These are phyloP conservation scores for Termitomyces sp. DNA, from an alignment of 768 basidiomycete species.

Conservation along the genomic window DNA sequence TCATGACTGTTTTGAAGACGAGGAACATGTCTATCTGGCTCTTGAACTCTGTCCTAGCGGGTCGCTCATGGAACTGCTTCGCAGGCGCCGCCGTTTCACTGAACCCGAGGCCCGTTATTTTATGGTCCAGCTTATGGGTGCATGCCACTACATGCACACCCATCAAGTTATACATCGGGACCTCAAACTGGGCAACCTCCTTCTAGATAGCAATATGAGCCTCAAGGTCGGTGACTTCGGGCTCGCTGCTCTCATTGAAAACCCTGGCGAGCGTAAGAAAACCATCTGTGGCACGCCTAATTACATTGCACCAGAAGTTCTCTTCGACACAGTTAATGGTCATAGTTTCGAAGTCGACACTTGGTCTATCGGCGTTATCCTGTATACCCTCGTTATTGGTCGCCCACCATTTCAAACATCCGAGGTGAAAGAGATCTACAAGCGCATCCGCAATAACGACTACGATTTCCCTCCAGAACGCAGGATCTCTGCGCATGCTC, in stretches of 20 bases:
- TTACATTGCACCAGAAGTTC: constrained; percentile 96
- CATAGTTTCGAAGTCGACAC: constrained; percentile 99
- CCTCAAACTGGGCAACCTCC: constrained; percentile 93
- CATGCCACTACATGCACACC: constrained; percentile 95
- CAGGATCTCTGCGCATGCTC: constrained; percentile 61
- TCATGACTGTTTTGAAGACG: constrained; percentile 92
- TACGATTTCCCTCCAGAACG: constrained; percentile 88
- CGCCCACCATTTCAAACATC: constrained; percentile 99
- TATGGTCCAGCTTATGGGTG: constrained; percentile 91
- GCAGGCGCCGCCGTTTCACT: constrained; percentile 78
- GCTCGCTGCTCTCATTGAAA: constrained; percentile 93
- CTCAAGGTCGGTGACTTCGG: constrained; percentile 98
- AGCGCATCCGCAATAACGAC: constrained; percentile 89
- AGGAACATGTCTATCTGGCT: constrained; percentile 95
- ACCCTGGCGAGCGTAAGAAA: constrained; percentile 95
- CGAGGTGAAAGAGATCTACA: constrained; percentile 95
- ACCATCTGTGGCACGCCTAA: constrained; percentile 99
- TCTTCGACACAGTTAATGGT: constrained; percentile 93
- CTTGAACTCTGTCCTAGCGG: constrained; percentile 91
- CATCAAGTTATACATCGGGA: constrained; percentile 98
- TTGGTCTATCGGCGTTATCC: constrained; percentile 95
- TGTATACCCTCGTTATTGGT: constrained; percentile 92
- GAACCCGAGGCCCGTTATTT: constrained; percentile 93
- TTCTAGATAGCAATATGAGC: constrained; percentile 89
- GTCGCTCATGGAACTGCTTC: constrained; percentile 86